phyloP scores from a whole-genome alignment of 2,329 filamentous ascomycete species.

The Colletotrichum falcatum region DNA sequence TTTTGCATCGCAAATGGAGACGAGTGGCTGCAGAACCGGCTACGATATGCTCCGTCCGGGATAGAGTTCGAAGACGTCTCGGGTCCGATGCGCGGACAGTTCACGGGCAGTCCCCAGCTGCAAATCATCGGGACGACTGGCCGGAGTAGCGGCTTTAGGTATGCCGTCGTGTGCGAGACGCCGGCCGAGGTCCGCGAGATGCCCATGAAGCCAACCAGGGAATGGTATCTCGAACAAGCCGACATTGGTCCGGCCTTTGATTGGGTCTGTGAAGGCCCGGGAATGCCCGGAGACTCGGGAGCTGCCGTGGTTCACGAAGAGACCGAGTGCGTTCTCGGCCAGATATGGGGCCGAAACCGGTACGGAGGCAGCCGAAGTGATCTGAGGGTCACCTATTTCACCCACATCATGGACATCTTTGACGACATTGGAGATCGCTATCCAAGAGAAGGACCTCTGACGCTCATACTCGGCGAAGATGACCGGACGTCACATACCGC shows the following conservation, averaged over 20 bases:
- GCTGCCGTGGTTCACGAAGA: background rate
- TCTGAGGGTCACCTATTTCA: slow-evolving; percentile 11
- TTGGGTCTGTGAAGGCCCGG: slow-evolving; percentile 12
- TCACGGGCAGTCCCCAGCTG: background rate
- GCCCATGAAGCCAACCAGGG: background rate
- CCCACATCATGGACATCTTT: slow-evolving; percentile 13
- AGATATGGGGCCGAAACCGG: slow-evolving; percentile 20
- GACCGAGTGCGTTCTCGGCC: background rate
- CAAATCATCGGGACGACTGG: background rate
- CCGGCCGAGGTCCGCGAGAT: background rate
- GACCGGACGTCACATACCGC: background rate
- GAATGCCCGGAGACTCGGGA: slow-evolving; percentile 15
- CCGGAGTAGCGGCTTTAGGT: slow-evolving; percentile 4
- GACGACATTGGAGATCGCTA: background rate
- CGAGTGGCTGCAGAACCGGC: background rate
- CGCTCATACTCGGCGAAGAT: background rate
- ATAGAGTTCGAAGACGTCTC: slow-evolving; percentile 5
- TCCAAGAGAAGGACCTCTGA: background rate
- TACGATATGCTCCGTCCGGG: background rate
- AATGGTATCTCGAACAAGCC: slow-evolving; percentile 12
- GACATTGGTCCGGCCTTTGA: background rate
- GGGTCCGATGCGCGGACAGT: background rate
- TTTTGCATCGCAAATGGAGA: background rate
- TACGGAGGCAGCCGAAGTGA: background rate
- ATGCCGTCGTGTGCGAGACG: slow-evolving; percentile 14